Conservation (phyloP, 2,329 filamentous ascomycete genomes). For the Colletotrichum coccodes region DNA sequence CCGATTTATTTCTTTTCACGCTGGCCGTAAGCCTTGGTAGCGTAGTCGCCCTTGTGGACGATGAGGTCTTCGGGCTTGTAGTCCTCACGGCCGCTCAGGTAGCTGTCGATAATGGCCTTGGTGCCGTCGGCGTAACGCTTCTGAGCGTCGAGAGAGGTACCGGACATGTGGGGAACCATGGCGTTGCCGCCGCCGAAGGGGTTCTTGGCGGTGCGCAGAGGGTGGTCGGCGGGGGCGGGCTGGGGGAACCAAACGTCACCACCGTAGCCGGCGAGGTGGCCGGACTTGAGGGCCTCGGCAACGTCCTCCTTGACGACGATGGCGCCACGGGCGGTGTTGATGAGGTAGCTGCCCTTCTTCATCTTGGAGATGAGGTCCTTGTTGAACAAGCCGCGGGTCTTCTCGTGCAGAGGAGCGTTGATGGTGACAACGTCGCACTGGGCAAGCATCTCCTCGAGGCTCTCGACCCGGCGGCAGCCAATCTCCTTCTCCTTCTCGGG, state of each 20-base stretch:
- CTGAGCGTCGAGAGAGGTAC: conserved; percentile 98
- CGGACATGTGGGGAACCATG: conserved; percentile 99
- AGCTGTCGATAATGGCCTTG: conserved; percentile 91
- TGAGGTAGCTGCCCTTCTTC: conserved; percentile 96
- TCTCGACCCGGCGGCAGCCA: conserved; percentile 88
- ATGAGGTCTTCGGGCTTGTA: conserved; percentile 94
- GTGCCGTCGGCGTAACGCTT: conserved; percentile 87
- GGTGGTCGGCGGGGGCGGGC: conserved; percentile 93
- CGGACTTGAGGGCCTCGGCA: conserved; percentile 88
- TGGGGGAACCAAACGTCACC: conserved; percentile 98
- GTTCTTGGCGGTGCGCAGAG: conserved; percentile 91
- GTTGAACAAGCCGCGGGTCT: conserved; percentile 96
- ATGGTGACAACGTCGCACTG: conserved; percentile 99
- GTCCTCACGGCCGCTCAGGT: conserved; percentile 87
- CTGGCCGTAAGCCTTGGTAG: conserved; percentile 93
- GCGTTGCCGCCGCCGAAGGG: conserved; percentile 97
- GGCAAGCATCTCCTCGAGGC: conserved; percentile 90
- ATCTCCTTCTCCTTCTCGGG: conserved; percentile 94
- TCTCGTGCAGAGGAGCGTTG: conserved; percentile 99
- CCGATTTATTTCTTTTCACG: conserved; percentile 58
- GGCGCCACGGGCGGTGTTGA: conserved; percentile 98
- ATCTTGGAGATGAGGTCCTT: conserved; percentile 99
- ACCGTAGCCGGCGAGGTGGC: conserved; percentile 90
- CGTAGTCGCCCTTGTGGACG: conserved; percentile 89
- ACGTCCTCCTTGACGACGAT: conserved; percentile 99